Conservation (phyloP, 2,329 filamentous ascomycete species). For the Cryphonectria naterciae region DNA sequence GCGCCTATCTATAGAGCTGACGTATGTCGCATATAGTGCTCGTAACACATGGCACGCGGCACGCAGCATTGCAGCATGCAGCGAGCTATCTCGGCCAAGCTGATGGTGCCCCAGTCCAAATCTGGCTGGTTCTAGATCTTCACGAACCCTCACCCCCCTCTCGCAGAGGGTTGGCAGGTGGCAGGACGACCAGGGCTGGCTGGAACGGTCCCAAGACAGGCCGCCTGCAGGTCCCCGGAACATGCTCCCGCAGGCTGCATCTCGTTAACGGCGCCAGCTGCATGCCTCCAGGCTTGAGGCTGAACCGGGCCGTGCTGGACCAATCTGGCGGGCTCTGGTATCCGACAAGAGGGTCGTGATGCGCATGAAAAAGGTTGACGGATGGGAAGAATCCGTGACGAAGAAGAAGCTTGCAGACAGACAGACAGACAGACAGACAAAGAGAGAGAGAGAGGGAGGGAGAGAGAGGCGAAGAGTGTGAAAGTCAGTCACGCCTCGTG, state of each 20-base stretch:
- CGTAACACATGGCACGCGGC: not conserved
- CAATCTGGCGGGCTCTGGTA: not conserved
- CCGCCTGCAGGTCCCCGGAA: constrained; percentile 15
- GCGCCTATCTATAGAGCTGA: constrained; percentile 1
- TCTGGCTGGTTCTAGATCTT: not conserved
- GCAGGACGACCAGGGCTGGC: constrained; percentile 4
- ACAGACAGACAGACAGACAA: not conserved
- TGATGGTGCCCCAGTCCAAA: not conserved
- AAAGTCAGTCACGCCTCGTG: not conserved
- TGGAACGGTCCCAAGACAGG: constrained; percentile 13
- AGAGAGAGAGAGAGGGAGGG: too few relatives aligned
- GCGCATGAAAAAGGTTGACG: not conserved
- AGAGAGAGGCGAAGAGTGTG: not conserved
- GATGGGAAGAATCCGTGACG: constrained; percentile 1
- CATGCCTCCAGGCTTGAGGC: not conserved
- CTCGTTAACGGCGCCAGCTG: constrained; percentile 4
- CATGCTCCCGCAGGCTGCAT: constrained; percentile 10
- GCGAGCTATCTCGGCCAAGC: not conserved
- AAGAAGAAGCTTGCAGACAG: not conserved
- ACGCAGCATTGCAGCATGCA: not conserved
- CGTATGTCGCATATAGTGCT: constrained; percentile 7
- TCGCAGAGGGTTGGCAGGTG: not conserved
- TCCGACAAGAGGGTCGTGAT: not conserved
- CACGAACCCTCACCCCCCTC: not conserved
- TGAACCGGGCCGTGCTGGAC: not conserved